Percentiles rank a stretch among this genome's conserved stretches.
These are phyloP conservation scores for Castanopsis chinensis DNA, from an alignment of 306 rosid species.

Conservation along the genomic window DNA sequence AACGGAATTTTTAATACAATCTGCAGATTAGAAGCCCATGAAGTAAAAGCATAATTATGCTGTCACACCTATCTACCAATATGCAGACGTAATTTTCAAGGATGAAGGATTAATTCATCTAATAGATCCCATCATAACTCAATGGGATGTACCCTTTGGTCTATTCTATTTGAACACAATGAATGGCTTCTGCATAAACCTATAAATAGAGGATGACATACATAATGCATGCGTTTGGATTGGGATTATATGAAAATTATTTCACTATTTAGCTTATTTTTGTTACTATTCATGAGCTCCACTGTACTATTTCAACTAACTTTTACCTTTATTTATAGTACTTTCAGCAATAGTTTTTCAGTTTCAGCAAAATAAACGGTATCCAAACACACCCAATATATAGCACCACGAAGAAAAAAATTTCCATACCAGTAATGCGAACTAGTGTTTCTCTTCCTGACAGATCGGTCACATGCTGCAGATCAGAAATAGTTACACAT, in stretches of 20 bases:
- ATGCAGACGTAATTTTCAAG: background rate
- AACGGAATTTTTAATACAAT: background rate
- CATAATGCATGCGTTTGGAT: too few species aligned
- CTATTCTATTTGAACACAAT: background rate
- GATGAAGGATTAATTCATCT: background rate
- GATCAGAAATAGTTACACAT: background rate
- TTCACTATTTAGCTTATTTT: too few species aligned
- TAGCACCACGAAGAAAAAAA: background rate
- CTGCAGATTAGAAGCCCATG: background rate
- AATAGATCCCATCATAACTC: background rate
- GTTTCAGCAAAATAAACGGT: too few species aligned
- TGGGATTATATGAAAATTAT: too few species aligned
- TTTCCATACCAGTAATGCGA: slow-evolving; percentile 66
- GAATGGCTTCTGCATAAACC: background rate
- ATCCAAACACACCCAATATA: too few species aligned
- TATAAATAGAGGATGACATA: background rate
- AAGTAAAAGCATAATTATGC: background rate
- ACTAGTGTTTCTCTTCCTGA: slow-evolving; percentile 85
- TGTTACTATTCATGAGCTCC: too few species aligned
- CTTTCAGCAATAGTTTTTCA: too few species aligned
- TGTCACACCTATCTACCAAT: background rate
- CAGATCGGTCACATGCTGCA: slow-evolving; percentile 80
- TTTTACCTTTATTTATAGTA: too few species aligned
- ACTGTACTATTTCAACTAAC: too few species aligned
- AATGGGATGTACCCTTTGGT: background rate